Base-by-base conservation (phyloP, 805 yeast species). In the Metschnikowia santaceciliae region DNA sequence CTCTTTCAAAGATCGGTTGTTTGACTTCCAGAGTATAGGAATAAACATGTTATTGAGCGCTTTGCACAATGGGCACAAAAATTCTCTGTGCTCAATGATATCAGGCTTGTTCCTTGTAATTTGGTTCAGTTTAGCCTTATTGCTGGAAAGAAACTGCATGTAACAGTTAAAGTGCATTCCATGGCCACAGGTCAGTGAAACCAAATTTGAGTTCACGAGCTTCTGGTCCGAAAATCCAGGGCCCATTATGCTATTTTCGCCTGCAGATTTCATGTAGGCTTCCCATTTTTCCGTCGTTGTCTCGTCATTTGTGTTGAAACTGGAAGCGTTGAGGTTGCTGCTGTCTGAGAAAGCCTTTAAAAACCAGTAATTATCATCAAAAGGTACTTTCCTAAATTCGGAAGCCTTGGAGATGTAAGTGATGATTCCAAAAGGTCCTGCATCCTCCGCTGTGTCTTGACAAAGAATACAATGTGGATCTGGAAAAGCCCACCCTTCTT, bases 31-130 rank as follows among this genome's bases (percentile, higher is more conserved):
- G 34, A 85, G 63, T 1, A 87, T 72, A 0, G 98, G 99, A 40
- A 92, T 70, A 63, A 92, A 90, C 52, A 86, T 77, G 62, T 92
- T 92, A 62, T 86, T 87, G 42, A 92, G 73, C 0, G 96, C 86
- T 53, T 90, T 90, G 72, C 99, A 92, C 35, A 92, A 76, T 0
- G 98, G 98, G 62, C 99, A 92, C 23, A 88, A 69, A 57, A 88
- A 86, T 60, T 91, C 96, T 6, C 82, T 80, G 51, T 81, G 80
- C 30, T 82, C 83, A 11, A 76, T 68, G 54, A 87, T 82, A 55
- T 86, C 96, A 0, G 96, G 96, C 4, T 84, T 74, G 46, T 91
- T 88, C 62, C 96, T 76, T 0, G 96, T 88, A 33, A 90, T 81
- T 61, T 90, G 96, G 15, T 77, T 81, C 58, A 79, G 82, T 14